phyloP scores from a whole-genome alignment of 768 basidiomycete species.

The Lactarius hatsudake region DNA sequence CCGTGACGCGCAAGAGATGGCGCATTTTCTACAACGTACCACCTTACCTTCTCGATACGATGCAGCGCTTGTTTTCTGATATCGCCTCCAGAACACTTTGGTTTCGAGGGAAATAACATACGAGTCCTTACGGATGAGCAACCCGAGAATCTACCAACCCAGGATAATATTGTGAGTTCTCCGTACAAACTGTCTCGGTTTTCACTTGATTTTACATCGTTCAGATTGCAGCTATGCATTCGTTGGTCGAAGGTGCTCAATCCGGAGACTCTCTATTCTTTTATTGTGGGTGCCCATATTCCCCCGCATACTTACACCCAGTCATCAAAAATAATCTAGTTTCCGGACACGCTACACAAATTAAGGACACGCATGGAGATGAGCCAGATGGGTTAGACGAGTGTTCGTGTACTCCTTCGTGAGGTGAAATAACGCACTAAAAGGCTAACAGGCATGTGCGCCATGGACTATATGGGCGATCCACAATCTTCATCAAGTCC shows the following conservation, averaged over 20 bases:
- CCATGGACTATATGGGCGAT: not conserved
- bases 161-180: slow-evolving; percentile 5
- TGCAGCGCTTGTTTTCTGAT: not conserved
- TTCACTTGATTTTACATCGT: not conserved
- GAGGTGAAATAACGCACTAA: not conserved
- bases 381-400: slow-evolving; percentile 1
- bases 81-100: not conserved
- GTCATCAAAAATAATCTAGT: not conserved
- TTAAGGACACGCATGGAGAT: not conserved
- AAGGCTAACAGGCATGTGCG: not conserved
- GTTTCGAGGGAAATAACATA: not conserved
- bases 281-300: not conserved
- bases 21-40: slow-evolving; percentile 3
- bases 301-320: not conserved
- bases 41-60: not conserved
- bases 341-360: not conserved
- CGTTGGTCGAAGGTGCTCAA: not conserved
- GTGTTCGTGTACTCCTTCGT: not conserved
- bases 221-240: not conserved
- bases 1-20: not conserved
- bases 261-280: not conserved
- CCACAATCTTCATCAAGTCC: no score
- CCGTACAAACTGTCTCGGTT: not conserved
- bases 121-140: not conserved
- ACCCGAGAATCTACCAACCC: not conserved